Conservation (phyloP, 805 yeast genomes). For the Pichia deserticola region DNA sequence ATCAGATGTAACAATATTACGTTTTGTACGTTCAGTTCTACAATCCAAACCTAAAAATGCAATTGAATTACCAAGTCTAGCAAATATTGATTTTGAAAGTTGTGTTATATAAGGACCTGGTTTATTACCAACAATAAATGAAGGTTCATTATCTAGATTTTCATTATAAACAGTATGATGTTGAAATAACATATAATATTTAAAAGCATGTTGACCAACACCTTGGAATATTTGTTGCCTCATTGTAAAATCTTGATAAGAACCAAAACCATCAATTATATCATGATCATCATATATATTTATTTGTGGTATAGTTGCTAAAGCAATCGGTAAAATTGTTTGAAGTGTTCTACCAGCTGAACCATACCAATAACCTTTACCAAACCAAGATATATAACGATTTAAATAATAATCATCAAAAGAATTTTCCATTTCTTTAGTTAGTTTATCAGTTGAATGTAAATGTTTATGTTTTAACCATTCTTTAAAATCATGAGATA, state of each 20-base stretch:
- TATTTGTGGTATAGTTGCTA: constrained; percentile 77
- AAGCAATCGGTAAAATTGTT: constrained; percentile 59
- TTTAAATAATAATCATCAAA: constrained; percentile 60
- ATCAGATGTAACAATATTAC: constrained; percentile 43
- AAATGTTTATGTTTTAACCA: constrained; percentile 59
- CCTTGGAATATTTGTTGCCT: constrained; percentile 54
- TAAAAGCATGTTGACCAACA: constrained; percentile 74
- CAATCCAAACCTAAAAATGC: constrained; percentile 82
- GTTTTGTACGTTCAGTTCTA: constrained; percentile 76
- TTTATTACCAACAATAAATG: constrained; percentile 55
- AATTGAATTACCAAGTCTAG: constrained; percentile 67
- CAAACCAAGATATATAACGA: constrained; percentile 84
- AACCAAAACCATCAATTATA: constrained; percentile 93
- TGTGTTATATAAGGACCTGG: constrained; percentile 67
- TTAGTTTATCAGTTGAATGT: constrained; percentile 32
- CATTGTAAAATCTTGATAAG: constrained; percentile 76
- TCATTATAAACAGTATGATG: constrained; percentile 59
- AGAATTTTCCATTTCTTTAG: constrained; percentile 43
- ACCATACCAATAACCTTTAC: constrained; percentile 81
- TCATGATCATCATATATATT: constrained; percentile 94
- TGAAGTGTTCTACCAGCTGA: constrained; percentile 58
- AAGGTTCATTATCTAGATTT: constrained; percentile 33
- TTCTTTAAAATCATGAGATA: constrained; percentile 43
- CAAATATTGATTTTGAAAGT: constrained; percentile 58
- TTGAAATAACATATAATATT: constrained; percentile 86